phyloP scores from a whole-genome alignment of 1,284 basidiomycete species.

The Moniliella sp. region DNA sequence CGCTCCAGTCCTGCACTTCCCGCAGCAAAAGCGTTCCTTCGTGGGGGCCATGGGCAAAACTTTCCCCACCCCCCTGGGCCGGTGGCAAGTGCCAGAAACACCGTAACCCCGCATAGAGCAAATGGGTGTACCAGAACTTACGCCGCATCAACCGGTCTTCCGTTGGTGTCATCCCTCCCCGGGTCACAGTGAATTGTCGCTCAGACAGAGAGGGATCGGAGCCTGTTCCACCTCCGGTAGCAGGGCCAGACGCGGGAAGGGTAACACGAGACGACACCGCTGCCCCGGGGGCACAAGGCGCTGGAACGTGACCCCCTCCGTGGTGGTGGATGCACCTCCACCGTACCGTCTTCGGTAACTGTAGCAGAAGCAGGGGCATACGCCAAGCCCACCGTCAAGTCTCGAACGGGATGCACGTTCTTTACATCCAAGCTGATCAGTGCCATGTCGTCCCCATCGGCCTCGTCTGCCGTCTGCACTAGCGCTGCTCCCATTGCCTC shows the following conservation, averaged over 20 bases:
- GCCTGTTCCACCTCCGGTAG: constrained; percentile 19
- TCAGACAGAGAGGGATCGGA: constrained; percentile 41
- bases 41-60: constrained; percentile 73
- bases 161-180: neutral
- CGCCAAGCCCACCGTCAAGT: constrained; percentile 63
- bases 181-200: constrained; percentile 36
- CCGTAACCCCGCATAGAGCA: constrained; percentile 53
- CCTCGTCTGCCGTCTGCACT: neutral
- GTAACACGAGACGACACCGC: constrained; percentile 19
- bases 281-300: constrained; percentile 4
- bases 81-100: constrained; percentile 44
- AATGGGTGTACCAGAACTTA: constrained; percentile 43
- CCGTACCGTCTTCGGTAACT: constrained; percentile 33
- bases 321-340: neutral
- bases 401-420: constrained; percentile 66
- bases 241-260: constrained; percentile 38
- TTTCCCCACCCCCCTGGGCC: constrained; percentile 49
- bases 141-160: constrained; percentile 1
- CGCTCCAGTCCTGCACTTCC: neutral
- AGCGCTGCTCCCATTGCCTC: neutral
- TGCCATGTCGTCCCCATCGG: constrained; percentile 37
- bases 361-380: no score
- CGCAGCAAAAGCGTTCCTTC: constrained; percentile 18
- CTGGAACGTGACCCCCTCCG: constrained; percentile 1
- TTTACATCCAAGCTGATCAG: constrained; percentile 63